phyloP scores from a whole-genome alignment of 1,139 yeast species.

The Protomyces inundatus region DNA sequence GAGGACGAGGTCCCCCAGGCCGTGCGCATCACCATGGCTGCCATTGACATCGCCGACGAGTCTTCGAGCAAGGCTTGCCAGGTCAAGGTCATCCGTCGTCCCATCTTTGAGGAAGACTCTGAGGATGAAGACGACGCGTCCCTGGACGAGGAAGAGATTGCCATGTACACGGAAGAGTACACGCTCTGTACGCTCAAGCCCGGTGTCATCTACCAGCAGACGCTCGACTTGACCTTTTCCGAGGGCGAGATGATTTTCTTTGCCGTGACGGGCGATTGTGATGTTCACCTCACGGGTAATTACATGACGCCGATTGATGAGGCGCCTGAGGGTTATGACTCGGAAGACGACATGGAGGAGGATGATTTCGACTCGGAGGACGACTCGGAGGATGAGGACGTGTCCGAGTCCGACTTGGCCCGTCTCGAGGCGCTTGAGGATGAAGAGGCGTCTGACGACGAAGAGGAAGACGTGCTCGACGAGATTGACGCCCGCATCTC shows the following conservation, averaged over 20 bases:
- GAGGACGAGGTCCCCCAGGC: constrained; percentile 75
- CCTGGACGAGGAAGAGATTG: constrained; percentile 46
- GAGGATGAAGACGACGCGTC: constrained; percentile 40
- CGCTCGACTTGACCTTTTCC: constrained; percentile 79
- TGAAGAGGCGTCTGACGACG: constrained; percentile 31
- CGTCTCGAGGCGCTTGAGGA: constrained; percentile 30
- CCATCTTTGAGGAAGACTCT: constrained; percentile 39
- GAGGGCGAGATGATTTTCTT: constrained; percentile 93
- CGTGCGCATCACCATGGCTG: constrained; percentile 88
- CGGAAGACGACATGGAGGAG: constrained; percentile 58
- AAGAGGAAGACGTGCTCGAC: constrained; percentile 49
- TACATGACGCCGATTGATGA: constrained; percentile 79
- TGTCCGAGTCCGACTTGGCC: constrained; percentile 30
- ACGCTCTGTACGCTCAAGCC: constrained; percentile 90
- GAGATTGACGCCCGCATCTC: constrained; percentile 45
- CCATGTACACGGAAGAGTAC: constrained; percentile 44
- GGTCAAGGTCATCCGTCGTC: constrained; percentile 61
- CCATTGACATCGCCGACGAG: constrained; percentile 82
- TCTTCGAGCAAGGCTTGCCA: constrained; percentile 78
- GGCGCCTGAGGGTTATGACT: constrained; percentile 35
- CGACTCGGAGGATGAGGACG: constrained; percentile 58
- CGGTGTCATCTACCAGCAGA: constrained; percentile 70
- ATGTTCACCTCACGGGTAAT: constrained; percentile 90
- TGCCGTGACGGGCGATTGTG: constrained; percentile 83
- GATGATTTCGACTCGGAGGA: constrained; percentile 89